These are phyloP conservation scores for Schizonepeta tenuifolia DNA, from an alignment of 257 asterid species.

Conservation along the genomic window DNA sequence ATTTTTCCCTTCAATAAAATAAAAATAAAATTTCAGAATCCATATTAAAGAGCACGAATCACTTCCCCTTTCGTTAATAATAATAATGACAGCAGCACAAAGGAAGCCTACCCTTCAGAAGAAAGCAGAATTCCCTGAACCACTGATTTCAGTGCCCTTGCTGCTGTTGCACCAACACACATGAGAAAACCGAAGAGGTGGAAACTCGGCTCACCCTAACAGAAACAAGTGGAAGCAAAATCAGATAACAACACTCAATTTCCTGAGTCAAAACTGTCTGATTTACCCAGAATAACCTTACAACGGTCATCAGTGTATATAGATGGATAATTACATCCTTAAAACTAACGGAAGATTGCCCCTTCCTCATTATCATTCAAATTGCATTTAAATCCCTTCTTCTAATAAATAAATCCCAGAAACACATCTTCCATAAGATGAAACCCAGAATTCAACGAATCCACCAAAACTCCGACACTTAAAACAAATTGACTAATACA, in stretches of 20 bases:
- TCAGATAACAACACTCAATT: conserved; percentile 28
- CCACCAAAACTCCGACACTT: neutral
- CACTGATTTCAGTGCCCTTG: conserved; percentile 90
- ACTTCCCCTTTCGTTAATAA: conserved; percentile 10
- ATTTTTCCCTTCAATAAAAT: conserved; percentile 67
- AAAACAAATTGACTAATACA: neutral
- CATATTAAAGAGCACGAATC: conserved; percentile 18
- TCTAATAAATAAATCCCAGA: conserved; percentile 15
- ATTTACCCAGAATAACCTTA: conserved; percentile 3
- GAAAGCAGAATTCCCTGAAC: conserved; percentile 92
- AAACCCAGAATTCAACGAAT: conserved; percentile 7
- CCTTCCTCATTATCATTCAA: conserved; percentile 2
- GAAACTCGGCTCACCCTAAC: conserved; percentile 93
- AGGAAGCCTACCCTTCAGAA: conserved; percentile 67
- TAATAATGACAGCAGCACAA: neutral
- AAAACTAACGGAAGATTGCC: conserved; percentile 15
- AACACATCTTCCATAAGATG: neutral
- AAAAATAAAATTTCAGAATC: conserved; percentile 27
- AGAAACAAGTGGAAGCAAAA: conserved; percentile 19
- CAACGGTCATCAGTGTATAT: neutral
- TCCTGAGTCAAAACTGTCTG: conserved; percentile 33
- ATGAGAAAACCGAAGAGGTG: conserved; percentile 85
- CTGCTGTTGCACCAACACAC: conserved; percentile 92
- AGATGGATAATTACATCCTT: neutral
- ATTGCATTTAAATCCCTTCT: neutral